These are phyloP conservation scores for Neocallimastix lanati DNA, from an alignment of 192 early-diverging fungal genomes.

Conservation along the genomic window DNA sequence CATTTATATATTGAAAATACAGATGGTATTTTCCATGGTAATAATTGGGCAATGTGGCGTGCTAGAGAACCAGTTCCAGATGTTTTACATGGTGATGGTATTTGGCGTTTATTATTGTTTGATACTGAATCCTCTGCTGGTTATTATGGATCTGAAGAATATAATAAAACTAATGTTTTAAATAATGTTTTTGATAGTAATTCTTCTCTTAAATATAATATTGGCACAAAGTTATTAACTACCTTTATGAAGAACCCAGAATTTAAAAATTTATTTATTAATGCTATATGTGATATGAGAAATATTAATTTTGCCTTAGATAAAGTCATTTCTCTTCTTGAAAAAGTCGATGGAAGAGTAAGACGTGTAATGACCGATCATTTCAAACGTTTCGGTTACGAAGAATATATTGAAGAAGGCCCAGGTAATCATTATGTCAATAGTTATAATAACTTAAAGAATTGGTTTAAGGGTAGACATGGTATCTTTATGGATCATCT, in stretches of 20 bases:
- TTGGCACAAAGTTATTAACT: neutral
- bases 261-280: neutral
- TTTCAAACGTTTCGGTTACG: neutral
- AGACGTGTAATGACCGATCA: neutral
- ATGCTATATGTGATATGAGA: neutral
- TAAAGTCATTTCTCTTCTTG: neutral
- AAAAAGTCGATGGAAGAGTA: neutral
- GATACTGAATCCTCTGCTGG: neutral
- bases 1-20: neutral
- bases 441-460: neutral
- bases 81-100: neutral
- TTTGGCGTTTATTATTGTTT: neutral
- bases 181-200: too few species aligned
- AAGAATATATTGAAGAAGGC: neutral
- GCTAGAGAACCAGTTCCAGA: neutral
- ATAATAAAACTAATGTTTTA: neutral
- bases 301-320: neutral
- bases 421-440: neutral
- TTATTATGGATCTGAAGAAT: neutral
- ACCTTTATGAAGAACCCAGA: neutral
- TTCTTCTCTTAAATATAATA: neutral
- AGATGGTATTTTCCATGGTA: neutral
- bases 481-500: neutral
- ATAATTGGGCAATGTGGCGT: neutral
- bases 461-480: neutral